These are phyloP conservation scores for Cryphonectria nitschkei DNA, from an alignment of 2,329 filamentous ascomycete species.

Conservation along the genomic window DNA sequence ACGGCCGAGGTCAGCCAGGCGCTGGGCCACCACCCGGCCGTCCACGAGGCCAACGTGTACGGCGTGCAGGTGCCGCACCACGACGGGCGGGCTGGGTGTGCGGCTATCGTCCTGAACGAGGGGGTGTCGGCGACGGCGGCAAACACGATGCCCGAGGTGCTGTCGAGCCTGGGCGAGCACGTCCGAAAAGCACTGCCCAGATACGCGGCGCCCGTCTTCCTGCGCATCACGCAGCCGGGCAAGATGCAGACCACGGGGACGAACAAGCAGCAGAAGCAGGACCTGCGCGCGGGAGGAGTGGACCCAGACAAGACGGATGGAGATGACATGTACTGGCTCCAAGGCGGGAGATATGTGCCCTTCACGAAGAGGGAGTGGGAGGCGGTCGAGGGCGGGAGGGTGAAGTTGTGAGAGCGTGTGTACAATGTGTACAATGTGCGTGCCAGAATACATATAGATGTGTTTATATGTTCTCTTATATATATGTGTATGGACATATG, in stretches of 20 bases:
- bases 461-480: background rate
- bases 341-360: slow-evolving; percentile 65
- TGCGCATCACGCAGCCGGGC: slow-evolving; percentile 65
- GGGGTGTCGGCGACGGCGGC: slow-evolving; percentile 38
- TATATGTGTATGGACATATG: background rate
- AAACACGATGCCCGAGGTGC: slow-evolving; percentile 38
- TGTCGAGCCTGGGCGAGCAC: slow-evolving; percentile 66
- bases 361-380: slow-evolving; percentile 73
- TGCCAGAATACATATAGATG: background rate
- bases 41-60: slow-evolving; percentile 85
- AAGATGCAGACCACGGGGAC: slow-evolving; percentile 74
- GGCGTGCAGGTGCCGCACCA: slow-evolving; percentile 79
- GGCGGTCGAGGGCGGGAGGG: slow-evolving; percentile 65
- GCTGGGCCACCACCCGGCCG: slow-evolving; percentile 65
- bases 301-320: slow-evolving; percentile 59
- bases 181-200: slow-evolving; percentile 63
- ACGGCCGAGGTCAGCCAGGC: slow-evolving; percentile 81
- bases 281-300: slow-evolving; percentile 73
- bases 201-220: slow-evolving; percentile 78
- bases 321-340: slow-evolving; percentile 67
- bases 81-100: slow-evolving; percentile 84
- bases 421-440: background rate
- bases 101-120: slow-evolving; percentile 47
- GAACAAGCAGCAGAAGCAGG: slow-evolving; percentile 85
- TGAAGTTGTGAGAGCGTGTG: slow-evolving; percentile 62